Evolutionary conservation across 2,329 filamentous ascomycete genomes (phyloP).

Genomic region (Sphaceloma murrayae): DNA sequence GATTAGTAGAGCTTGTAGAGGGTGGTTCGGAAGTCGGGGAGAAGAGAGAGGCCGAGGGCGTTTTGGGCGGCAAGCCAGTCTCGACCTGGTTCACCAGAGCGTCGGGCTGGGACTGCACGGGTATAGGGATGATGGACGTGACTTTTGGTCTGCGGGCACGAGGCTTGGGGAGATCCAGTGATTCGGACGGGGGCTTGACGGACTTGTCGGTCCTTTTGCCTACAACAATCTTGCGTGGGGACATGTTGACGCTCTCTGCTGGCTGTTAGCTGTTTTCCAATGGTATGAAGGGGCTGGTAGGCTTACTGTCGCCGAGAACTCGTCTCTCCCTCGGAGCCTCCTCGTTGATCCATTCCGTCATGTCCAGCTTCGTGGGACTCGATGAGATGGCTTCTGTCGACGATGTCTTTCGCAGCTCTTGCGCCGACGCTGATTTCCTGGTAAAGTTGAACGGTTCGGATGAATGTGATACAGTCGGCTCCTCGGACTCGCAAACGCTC

Average conservation of each 20-base stretch:
- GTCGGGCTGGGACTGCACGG: conserved; percentile 13
- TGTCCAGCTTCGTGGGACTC: conserved; percentile 12
- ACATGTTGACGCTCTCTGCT: conserved; percentile 31
- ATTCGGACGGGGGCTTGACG: conserved; percentile 16
- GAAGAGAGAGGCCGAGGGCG: conserved; percentile 30
- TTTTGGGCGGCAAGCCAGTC: conserved; percentile 21
- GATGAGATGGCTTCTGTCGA: conserved; percentile 14
- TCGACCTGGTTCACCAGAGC: neutral
- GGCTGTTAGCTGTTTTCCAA: neutral
- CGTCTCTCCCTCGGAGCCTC: conserved; percentile 27
- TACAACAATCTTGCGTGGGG: conserved; percentile 23
- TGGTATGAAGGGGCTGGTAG: neutral
- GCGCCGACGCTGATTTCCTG: conserved; percentile 25
- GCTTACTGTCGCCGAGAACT: conserved; percentile 37
- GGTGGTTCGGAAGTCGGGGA: conserved; percentile 39
- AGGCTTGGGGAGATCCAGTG: conserved; percentile 20
- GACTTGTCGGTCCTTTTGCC: conserved; percentile 21
- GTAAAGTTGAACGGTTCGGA: conserved; percentile 41
- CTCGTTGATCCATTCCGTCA: conserved; percentile 9
- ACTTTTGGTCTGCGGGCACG: conserved; percentile 23
- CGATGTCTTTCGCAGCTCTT: conserved; percentile 8
- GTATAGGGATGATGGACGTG: conserved; percentile 22
- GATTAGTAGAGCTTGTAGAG: conserved; percentile 30
- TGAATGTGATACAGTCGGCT: conserved; percentile 24
- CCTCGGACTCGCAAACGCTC: conserved; percentile 43